Evolutionary conservation across 73 alveolate genomes (phyloP).

Genomic region (Tetrahymena thermophila): DNA sequence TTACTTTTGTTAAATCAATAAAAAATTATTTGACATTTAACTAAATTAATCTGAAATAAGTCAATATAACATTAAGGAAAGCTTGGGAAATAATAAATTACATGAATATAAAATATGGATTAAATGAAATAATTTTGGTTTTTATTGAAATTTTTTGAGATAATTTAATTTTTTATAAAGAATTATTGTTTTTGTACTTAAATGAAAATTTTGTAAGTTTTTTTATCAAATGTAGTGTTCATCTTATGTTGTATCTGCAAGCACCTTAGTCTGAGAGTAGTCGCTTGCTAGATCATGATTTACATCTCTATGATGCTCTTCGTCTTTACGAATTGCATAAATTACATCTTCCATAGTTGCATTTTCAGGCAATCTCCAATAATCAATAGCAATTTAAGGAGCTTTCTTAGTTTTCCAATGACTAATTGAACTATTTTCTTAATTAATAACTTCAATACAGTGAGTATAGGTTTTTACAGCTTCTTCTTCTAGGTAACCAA

Average conservation of each 20-base stretch:
- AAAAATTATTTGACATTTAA: no score
- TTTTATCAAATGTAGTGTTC: background rate
- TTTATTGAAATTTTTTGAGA: background rate
- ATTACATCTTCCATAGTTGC: constrained; percentile 60
- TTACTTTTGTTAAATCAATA: background rate
- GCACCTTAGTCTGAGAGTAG: background rate
- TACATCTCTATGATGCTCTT: constrained; percentile 36
- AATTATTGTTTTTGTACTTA: no score
- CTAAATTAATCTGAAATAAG: no score
- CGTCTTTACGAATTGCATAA: constrained; percentile 24
- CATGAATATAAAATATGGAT: background rate
- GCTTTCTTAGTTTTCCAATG: constrained; percentile 43
- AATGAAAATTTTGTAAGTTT: background rate
- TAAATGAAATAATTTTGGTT: background rate
- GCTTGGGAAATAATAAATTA: background rate
- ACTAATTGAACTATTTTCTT: background rate
- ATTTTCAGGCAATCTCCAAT: constrained; percentile 58
- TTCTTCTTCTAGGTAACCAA: constrained; percentile 74
- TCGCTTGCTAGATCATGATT: constrained; percentile 27
- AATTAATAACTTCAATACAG: constrained; percentile 45
- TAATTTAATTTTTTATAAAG: no score
- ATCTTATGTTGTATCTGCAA: background rate
- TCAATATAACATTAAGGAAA: no score
- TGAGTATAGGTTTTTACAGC: constrained; percentile 65
- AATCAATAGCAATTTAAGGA: constrained; percentile 53